Evolutionary conservation across 2,329 filamentous ascomycete species (phyloP), one percentile per base, ranked within the genome.

Genomic region (Botrytis paeoniae): DNA sequence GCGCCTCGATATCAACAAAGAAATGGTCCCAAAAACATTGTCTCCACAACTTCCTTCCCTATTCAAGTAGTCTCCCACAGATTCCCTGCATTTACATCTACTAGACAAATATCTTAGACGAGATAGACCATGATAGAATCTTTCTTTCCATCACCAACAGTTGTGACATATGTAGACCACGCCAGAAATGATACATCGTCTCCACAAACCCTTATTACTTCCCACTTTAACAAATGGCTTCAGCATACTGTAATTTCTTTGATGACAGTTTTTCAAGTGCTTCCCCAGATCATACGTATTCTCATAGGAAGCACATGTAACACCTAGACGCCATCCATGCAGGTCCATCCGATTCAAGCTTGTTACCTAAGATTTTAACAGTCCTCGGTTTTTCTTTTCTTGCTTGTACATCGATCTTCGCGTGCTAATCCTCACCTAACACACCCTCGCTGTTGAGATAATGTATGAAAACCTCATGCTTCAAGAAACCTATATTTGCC

Each of bases 301-400:
- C 48, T 51, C 22, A 22, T 20, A 45, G 68, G 39, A 71, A 65
- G 54, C 69, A 39, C 54, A 41, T 14, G 68, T 61, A 62, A 61
- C 57, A 62, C 68, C 39, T 29, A 61, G 18, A 22, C 43, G 32
- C 69, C 60, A 41, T 41, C 7, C 6, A 70, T 72, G 63, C 63
- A 72, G 70, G 70, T 72, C 70, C 70, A 68, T 69, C 51, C 63
- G 48, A 72, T 61, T 51, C 29, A 65, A 51, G n/a, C 32, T 45
- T 65, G 41, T 29, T 65, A 37, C 60, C 64, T 71, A 22, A n/a
- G 25, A 25, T 25, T 37, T 39, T 18, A 35, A 39, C n/a, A 41
- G 51, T 62, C 14, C 54, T 61, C 54, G 37, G 7, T 7, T 45
- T 45, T 18, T n/a, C 35, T 62, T 39, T 61, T 69, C 35, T 41